Conservation (phyloP, 495 filamentous ascomycete genomes). For the Immersiella caudata region DNA sequence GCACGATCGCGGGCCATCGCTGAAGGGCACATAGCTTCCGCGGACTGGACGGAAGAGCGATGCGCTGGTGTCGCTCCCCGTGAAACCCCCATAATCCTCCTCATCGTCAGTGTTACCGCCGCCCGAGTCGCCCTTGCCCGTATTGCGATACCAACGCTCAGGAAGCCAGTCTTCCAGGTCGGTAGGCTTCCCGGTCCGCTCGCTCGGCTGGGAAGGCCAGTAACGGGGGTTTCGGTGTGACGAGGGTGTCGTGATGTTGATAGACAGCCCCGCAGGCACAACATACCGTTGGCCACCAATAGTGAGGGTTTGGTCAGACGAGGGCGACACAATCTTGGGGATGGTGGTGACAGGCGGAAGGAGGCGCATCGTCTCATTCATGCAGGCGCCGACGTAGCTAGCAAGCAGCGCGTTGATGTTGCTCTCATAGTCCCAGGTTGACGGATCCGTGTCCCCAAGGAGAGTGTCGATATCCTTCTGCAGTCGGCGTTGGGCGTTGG, state of each 20-base stretch:
- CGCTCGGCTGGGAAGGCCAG: slow-evolving; percentile 58
- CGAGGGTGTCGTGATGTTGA: slow-evolving; percentile 51
- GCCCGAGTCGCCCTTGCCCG: slow-evolving; percentile 10
- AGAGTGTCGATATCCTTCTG: slow-evolving; percentile 64
- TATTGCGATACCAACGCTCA: slow-evolving; percentile 49
- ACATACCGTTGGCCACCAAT: slow-evolving; percentile 53
- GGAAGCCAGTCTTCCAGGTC: slow-evolving; percentile 53
- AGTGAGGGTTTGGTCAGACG: slow-evolving; percentile 53
- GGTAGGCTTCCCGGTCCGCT: slow-evolving; percentile 35
- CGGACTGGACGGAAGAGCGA: slow-evolving; percentile 60
- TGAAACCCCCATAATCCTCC: slow-evolving; percentile 56
- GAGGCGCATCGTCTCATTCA: slow-evolving; percentile 69
- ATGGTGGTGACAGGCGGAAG: slow-evolving; percentile 63
- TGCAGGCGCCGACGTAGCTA: slow-evolving; percentile 64
- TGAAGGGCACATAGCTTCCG: slow-evolving; percentile 74
- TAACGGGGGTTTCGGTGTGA: slow-evolving; percentile 64
- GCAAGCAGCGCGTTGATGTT: slow-evolving; percentile 59
- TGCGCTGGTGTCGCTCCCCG: slow-evolving; percentile 56
- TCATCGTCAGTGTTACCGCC: slow-evolving; percentile 27
- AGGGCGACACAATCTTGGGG: slow-evolving; percentile 57
- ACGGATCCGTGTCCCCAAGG: slow-evolving; percentile 52
- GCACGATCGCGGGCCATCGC: slow-evolving; percentile 70
- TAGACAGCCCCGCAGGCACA: slow-evolving; percentile 51
- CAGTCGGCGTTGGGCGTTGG: slow-evolving; percentile 57
- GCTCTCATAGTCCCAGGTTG: slow-evolving; percentile 65